A percentile compares a stretch with the other conserved stretches of the same genome.
Evolutionary conservation across 495 filamentous ascomycete species (phyloP).

Genomic region (Extremus antarcticus): DNA sequence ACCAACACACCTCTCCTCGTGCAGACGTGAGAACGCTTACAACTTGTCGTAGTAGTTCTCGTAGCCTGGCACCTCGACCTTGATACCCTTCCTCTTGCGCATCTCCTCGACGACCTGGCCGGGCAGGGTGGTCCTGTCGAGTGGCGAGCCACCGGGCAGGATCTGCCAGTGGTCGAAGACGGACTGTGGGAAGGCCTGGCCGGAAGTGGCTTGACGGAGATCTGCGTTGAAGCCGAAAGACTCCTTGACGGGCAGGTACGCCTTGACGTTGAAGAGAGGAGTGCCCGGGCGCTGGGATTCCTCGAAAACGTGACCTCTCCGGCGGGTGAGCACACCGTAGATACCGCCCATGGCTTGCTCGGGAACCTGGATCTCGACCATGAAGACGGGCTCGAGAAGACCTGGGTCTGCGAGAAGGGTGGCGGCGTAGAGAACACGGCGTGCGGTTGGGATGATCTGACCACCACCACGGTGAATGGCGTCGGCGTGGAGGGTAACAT

Average conservation of each 20-base stretch:
- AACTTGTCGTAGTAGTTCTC: constrained; percentile 47
- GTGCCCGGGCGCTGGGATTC: constrained; percentile 98
- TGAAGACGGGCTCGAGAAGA: constrained; percentile 93
- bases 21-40: constrained; percentile 3
- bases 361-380: constrained; percentile 98
- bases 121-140: constrained; percentile 76
- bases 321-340: constrained; percentile 97
- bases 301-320: constrained; percentile 96
- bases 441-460: constrained; percentile 94
- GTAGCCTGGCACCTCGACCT: constrained; percentile 78
- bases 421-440: constrained; percentile 93
- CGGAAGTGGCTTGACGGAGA: constrained; percentile 83
- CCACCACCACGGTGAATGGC: constrained; percentile 99
- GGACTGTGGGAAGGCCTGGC: constrained; percentile 96
- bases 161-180: constrained; percentile 98
- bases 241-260: constrained; percentile 98
- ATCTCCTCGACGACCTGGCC: constrained; percentile 76
- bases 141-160: constrained; percentile 84
- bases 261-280: constrained; percentile 99
- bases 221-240: constrained; percentile 99
- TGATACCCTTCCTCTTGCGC: constrained; percentile 99
- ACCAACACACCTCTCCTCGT: background rate
- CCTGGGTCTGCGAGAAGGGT: constrained; percentile 80
- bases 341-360: constrained; percentile 99
- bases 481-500: constrained; percentile 99